A percentile compares a stretch with the other conserved stretches of the same genome.
Evolutionary conservation across 163 green algal species (phyloP).

Genomic region (Volvox carteri): DNA sequence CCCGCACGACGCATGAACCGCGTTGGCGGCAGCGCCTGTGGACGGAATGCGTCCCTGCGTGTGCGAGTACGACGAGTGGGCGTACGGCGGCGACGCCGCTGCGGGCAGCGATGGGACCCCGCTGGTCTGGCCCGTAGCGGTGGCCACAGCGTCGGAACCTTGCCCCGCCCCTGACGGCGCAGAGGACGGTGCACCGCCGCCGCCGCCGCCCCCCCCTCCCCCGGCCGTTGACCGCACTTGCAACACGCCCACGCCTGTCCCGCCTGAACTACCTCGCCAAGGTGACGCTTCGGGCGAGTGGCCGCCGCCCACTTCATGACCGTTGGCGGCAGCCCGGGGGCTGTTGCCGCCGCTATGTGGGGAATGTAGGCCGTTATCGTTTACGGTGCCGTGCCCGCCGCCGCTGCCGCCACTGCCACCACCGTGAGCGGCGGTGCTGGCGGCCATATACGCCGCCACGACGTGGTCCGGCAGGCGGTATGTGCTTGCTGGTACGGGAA

Average conservation of each 20-base stretch:
- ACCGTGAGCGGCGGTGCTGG: neutral
- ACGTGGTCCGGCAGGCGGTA: slow-evolving; percentile 46
- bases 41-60: neutral
- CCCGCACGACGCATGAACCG: neutral
- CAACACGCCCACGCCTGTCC: neutral
- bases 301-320: neutral
- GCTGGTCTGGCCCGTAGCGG: neutral
- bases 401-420: too few relatives aligned
- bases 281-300: slow-evolving; percentile 32
- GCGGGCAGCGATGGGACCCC: neutral
- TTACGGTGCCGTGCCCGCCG: neutral
- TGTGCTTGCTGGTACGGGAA: slow-evolving; percentile 28
- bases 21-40: neutral
- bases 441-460: slow-evolving; percentile 35
- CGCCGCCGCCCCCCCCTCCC: too few relatives aligned
- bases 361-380: slow-evolving; percentile 4
- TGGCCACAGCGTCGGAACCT: neutral
- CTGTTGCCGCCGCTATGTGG: slow-evolving; percentile 31
- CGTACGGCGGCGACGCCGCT: neutral
- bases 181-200: neutral
- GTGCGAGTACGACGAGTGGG: slow-evolving; percentile 4
- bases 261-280: neutral
- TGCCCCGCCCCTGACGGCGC: neutral
- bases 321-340: neutral
- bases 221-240: neutral